A percentile compares a stretch with the other conserved stretches of the same genome.
phyloP scores from a whole-genome alignment of 1,139 yeast genomes.

The Debaryomyces singareniensis region DNA sequence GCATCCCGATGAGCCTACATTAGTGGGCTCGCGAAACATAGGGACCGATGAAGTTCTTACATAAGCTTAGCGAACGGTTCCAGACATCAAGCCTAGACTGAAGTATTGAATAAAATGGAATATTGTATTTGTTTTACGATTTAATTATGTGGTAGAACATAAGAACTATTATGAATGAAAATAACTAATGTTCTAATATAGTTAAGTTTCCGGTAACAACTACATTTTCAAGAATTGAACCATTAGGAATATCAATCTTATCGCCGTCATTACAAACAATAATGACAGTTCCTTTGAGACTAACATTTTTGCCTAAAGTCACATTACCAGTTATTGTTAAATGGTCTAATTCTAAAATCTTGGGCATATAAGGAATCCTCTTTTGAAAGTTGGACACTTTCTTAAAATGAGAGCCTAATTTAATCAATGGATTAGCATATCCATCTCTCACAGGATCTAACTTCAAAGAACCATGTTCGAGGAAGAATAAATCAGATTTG shows the following conservation, averaged over 20 bases:
- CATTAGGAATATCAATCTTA: slow-evolving; percentile 95
- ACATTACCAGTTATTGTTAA: slow-evolving; percentile 97
- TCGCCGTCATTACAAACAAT: slow-evolving; percentile 97
- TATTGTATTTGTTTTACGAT: too few relatives aligned
- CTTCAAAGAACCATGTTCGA: slow-evolving; percentile 87
- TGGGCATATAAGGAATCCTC: slow-evolving; percentile 94
- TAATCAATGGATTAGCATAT: slow-evolving; percentile 82
- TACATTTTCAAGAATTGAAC: slow-evolving; percentile 88
- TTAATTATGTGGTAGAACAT: too few relatives aligned
- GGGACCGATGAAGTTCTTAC: too few relatives aligned
- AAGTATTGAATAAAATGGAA: too few relatives aligned
- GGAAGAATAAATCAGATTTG: slow-evolving; percentile 88
- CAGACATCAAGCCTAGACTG: too few relatives aligned
- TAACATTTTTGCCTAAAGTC: slow-evolving; percentile 80
- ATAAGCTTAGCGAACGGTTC: too few relatives aligned
- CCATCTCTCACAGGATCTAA: slow-evolving; percentile 86
- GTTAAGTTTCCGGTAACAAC: slow-evolving; percentile 96
- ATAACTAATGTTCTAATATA: slow-evolving; percentile 75
- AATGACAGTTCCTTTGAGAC: slow-evolving; percentile 93
- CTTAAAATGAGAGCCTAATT: slow-evolving; percentile 93
- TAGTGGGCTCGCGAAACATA: too few relatives aligned
- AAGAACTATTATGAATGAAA: not conserved
- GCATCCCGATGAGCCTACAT: too few relatives aligned
- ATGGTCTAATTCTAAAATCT: slow-evolving; percentile 90
- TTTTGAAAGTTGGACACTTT: slow-evolving; percentile 88